Conservation (phyloP, 1,284 basidiomycete genomes). For the Schizopora paradoxa region DNA sequence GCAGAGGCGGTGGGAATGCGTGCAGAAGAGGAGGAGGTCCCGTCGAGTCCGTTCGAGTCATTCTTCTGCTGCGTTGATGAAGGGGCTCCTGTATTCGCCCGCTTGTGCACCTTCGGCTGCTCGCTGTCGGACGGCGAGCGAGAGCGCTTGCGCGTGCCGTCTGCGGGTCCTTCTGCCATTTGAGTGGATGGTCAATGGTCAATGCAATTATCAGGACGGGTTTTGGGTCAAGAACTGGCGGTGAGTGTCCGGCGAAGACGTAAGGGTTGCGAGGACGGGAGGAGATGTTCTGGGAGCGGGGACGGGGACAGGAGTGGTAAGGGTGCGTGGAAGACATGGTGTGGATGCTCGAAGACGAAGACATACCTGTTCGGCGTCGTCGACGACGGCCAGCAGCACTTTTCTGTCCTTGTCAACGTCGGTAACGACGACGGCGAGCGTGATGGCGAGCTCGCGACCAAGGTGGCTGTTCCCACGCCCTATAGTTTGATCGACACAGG, state of each 20-base stretch:
- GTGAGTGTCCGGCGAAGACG: conserved; percentile 8
- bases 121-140: conserved; percentile 80
- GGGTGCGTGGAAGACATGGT: conserved; percentile 17
- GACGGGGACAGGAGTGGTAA: conserved; percentile 13
- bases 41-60: conserved; percentile 21
- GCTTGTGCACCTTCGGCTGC: conserved; percentile 72
- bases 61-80: conserved; percentile 22
- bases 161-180: conserved; percentile 40
- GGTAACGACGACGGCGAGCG: conserved; percentile 9
- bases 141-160: conserved; percentile 77
- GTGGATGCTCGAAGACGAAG: conserved; percentile 1
- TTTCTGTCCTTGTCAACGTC: no score
- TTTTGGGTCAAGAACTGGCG: conserved; percentile 9
- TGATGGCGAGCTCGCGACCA: conserved; percentile 25
- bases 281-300: conserved; percentile 15
- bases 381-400: conserved; percentile 1
- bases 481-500: no score
- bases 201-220: conserved; percentile 10
- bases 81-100: conserved; percentile 68
- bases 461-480: conserved; percentile 32
- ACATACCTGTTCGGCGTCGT: conserved; percentile 14
- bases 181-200: conserved; percentile 13
- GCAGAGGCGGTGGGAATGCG: conserved; percentile 38
- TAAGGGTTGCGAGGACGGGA: conserved; percentile 13
- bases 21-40: conserved; percentile 35